Percentiles rank a stretch among this genome's conserved stretches.
Evolutionary conservation across 1,284 basidiomycete species (phyloP).

Genomic region (Hypsizygus ulmarius): DNA sequence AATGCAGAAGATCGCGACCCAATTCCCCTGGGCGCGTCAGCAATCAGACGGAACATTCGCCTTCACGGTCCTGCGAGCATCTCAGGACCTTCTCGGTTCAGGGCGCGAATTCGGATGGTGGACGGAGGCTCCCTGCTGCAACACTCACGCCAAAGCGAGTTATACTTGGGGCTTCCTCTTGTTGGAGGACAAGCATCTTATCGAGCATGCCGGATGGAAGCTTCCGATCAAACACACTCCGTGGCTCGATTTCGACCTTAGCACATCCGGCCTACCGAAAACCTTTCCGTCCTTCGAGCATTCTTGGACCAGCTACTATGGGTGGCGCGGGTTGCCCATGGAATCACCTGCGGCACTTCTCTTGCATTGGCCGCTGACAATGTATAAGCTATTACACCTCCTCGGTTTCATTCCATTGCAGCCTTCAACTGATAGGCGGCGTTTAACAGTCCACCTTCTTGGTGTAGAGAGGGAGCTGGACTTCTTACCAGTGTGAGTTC

Average conservation of each 20-base stretch:
- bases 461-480: conserved; percentile 12
- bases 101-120: conserved; percentile 14
- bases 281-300: conserved; percentile 17
- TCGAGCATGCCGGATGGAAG: conserved; percentile 11
- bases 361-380: conserved; percentile 22
- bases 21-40: conserved; percentile 13
- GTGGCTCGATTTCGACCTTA: conserved; percentile 15
- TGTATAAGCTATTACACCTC: conserved; percentile 16
- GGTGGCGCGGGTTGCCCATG: conserved; percentile 22
- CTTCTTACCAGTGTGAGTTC: conserved; percentile 16
- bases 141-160: not conserved
- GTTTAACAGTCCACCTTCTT: conserved; percentile 16
- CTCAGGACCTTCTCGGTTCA: conserved; percentile 3
- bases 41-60: conserved; percentile 4
- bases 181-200: conserved; percentile 11
- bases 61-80: conserved; percentile 2
- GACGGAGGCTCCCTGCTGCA: conserved; percentile 8
- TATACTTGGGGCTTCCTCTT: conserved; percentile 7
- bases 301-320: conserved; percentile 24
- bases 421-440: conserved; percentile 6
- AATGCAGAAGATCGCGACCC: conserved; percentile 7
- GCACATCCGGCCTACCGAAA: conserved; percentile 2
- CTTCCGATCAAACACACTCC: conserved; percentile 13
- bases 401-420: conserved; percentile 11
- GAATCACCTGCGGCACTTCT: conserved; percentile 22